phyloP scores from a whole-genome alignment of 306 rosid species.

The Vicia sativa region DNA sequence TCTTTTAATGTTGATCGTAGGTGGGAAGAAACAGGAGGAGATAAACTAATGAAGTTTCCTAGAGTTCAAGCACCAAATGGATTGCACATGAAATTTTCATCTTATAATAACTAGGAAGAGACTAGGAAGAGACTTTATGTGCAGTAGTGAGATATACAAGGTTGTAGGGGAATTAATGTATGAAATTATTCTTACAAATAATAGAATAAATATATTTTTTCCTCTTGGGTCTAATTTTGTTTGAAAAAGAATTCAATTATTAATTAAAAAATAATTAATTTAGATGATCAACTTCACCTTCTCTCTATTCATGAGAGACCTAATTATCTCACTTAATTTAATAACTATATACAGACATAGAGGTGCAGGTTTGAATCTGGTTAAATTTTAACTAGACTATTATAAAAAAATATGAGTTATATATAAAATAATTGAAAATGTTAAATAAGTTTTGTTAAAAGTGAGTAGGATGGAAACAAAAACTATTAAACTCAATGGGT shows the following conservation, averaged over 20 bases:
- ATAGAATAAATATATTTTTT: conserved; percentile 40
- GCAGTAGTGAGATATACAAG: conserved; percentile 34
- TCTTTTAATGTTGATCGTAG: conserved; percentile 46
- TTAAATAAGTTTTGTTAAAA: background rate
- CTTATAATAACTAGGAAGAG: conserved; percentile 49
- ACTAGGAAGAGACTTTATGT: conserved; percentile 35
- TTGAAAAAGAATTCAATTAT: too few relatives aligned
- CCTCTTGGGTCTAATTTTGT: background rate
- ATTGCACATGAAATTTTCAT: conserved; percentile 75
- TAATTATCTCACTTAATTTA: too few relatives aligned
- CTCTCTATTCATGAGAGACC: too few relatives aligned
- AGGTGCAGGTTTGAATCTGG: too few relatives aligned
- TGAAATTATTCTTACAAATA: conserved; percentile 50
- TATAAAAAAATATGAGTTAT: too few relatives aligned
- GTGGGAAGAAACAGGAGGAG: conserved; percentile 99
- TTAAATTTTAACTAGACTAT: too few relatives aligned
- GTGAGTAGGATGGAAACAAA: background rate
- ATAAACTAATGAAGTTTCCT: conserved; percentile 86
- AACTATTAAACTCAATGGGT: background rate
- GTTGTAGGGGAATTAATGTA: conserved; percentile 39
- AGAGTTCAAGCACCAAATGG: conserved; percentile 98
- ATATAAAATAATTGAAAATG: too few relatives aligned
- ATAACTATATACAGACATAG: too few relatives aligned
- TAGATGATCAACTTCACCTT: too few relatives aligned
- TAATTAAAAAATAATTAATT: too few relatives aligned